Evolutionary conservation across 768 basidiomycete genomes (phyloP), one percentile per base, ranked within the genome.

Genomic region (Phaeotremella fagi): DNA sequence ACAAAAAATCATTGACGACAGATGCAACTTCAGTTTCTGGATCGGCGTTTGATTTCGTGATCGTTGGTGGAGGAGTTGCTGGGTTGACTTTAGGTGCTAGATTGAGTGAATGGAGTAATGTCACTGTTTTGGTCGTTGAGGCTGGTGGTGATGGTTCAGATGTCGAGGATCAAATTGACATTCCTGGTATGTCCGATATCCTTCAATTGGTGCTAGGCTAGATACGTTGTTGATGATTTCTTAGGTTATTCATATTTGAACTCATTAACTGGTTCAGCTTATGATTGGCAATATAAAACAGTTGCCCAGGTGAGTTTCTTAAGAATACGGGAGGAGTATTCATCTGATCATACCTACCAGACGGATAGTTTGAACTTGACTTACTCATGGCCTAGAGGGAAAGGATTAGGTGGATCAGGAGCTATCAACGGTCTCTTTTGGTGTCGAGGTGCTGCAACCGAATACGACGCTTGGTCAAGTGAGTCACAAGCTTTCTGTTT

Each of bases 351-450:
- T 33, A 20, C 14, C 16, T 43, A 24, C 2, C 41, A 63, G 61
- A 29, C 48, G 27, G 66, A 68, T 52, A 49, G 61, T 14, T 33
- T 55, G 2, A 46, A 55, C 43, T 31, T 43, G 2, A 47, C 53
- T 31, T 61, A 65, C 50, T 42, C 75, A 2, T 85, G 84, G 81
- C 81, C 84, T 14, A 50, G 76, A 64, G 86, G 85, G 27, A 83
- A 82, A 70, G 81, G 83, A 45, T 77, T 87, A 22, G 85, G 85
- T 48, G 85, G 85, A 4, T 83, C 81, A 0, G 79, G 82, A 26
- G 83, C 85, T 7, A 77, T 85, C 48, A 87, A 87, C 70, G 84
- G 83, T 44, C 78, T 86, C 78, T 85, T 83, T 75, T 75, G 80
- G 58, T 61, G 69, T 20, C 31, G 63, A 50, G 63, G 56, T 15